phyloP scores from a whole-genome alignment of 2,329 filamentous ascomycete genomes.

The Cercospora zeae-maydis region DNA sequence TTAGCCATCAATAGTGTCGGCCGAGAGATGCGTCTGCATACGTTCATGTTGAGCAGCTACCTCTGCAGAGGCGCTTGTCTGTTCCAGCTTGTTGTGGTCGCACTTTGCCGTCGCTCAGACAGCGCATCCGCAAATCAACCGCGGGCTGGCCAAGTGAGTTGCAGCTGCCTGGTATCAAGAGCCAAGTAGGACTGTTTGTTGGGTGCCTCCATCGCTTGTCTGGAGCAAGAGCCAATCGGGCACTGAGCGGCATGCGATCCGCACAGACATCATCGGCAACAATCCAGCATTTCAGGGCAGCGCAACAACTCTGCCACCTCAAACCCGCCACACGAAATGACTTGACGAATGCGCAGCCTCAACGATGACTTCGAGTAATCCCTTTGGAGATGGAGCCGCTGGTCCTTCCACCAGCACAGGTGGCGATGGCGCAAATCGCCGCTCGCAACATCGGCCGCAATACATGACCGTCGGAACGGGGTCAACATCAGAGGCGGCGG shows the following conservation, averaged over 20 bases:
- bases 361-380: conserved; percentile 36
- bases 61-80: background rate
- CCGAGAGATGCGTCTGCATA: conserved; percentile 35
- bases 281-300: background rate
- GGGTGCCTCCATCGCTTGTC: background rate
- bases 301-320: background rate
- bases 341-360: background rate
- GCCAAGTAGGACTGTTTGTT: background rate
- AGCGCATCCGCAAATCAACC: background rate
- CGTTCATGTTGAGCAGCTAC: conserved; percentile 53
- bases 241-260: background rate
- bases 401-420: conserved; percentile 28
- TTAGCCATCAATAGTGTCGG: background rate
- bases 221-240: background rate
- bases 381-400: conserved; percentile 30
- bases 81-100: background rate
- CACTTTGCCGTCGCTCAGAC: background rate
- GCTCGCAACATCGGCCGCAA: conserved; percentile 48
- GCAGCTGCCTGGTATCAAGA: background rate
- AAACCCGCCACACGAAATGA: conserved; percentile 3
- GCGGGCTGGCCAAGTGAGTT: background rate
- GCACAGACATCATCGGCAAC: conserved; percentile 4
- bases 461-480: conserved; percentile 90
- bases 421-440: conserved; percentile 25
- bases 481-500: conserved; percentile 74